These are phyloP conservation scores for Wickerhamiella sorbophila DNA, from an alignment of 805 yeast species.

Conservation along the genomic window DNA sequence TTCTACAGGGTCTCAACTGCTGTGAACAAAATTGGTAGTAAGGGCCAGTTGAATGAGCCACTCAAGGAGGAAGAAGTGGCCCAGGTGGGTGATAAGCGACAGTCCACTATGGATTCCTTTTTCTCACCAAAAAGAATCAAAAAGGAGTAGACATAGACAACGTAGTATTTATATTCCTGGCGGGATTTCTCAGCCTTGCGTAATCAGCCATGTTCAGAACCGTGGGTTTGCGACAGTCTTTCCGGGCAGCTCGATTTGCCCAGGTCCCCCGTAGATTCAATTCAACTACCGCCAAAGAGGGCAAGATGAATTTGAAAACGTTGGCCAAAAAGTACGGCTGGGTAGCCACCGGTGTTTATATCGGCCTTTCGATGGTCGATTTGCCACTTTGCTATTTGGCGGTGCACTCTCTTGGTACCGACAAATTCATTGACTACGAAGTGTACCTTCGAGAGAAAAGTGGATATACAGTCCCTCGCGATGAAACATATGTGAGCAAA, in stretches of 20 bases:
- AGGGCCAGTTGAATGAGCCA: slow-evolving; percentile 31
- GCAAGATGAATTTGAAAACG: slow-evolving; percentile 30
- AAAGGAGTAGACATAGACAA: not conserved
- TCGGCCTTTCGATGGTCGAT: slow-evolving; percentile 60
- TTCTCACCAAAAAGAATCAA: not conserved
- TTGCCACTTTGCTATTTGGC: slow-evolving; percentile 67
- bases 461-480: slow-evolving; percentile 40
- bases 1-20: slow-evolving; percentile 43
- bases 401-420: slow-evolving; percentile 83
- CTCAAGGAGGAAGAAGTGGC: slow-evolving; percentile 3
- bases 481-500: slow-evolving; percentile 14
- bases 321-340: slow-evolving; percentile 79
- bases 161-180: no score
- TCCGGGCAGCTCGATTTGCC: not conserved
- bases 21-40: slow-evolving; percentile 48
- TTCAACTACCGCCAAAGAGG: not conserved
- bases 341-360: slow-evolving; percentile 75
- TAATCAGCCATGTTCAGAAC: no score
- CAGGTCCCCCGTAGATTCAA: not conserved
- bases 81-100: not conserved
- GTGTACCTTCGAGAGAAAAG: slow-evolving; percentile 42
- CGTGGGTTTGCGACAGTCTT: not conserved
- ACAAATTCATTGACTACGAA: slow-evolving; percentile 55
- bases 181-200: no score
- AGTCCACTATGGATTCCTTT: not conserved